Conservation (phyloP, 768 basidiomycete species). For the Tricholoma sp. region DNA sequence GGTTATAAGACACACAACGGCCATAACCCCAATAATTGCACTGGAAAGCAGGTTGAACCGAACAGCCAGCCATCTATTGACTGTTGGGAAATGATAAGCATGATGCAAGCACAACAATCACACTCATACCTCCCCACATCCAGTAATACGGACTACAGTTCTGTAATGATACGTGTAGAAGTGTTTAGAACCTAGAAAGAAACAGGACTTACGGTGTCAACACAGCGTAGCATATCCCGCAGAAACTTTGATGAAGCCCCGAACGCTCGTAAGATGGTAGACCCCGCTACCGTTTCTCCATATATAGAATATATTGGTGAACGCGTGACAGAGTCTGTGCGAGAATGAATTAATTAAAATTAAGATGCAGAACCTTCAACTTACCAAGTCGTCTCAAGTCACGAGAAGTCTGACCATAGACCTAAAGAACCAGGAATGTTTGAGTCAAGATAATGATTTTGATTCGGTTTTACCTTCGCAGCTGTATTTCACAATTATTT, state of each 20-base stretch:
- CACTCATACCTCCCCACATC: conserved; percentile 76
- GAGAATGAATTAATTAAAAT: not conserved
- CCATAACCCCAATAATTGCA: conserved; percentile 66
- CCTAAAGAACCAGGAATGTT: conserved; percentile 15
- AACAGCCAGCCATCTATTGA: conserved; percentile 89
- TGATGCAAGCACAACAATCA: conserved; percentile 7
- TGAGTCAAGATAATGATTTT: not conserved
- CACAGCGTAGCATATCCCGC: conserved; percentile 76
- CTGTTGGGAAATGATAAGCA: conserved; percentile 27
- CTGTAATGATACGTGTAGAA: conserved; percentile 18
- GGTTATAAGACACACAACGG: conserved; percentile 57
- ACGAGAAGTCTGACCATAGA: conserved; percentile 74
- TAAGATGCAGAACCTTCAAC: conserved; percentile 10
- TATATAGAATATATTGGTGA: conserved; percentile 40
- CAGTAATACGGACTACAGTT: conserved; percentile 77
- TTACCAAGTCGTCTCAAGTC: conserved; percentile 77
- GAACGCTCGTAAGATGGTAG: conserved; percentile 66
- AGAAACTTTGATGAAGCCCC: conserved; percentile 85
- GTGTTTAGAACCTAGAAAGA: not conserved
- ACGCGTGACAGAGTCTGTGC: conserved; percentile 31
- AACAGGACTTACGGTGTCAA: conserved; percentile 60
- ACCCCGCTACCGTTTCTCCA: conserved; percentile 39
- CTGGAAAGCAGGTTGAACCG: conserved; percentile 82
- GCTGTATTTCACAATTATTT: conserved; percentile 13
- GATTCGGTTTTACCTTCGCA: conserved; percentile 32